A percentile compares a stretch with the other conserved stretches of the same genome.
These are phyloP conservation scores for Capsicum chinense DNA, from an alignment of 257 asterid genomes.

Conservation along the genomic window DNA sequence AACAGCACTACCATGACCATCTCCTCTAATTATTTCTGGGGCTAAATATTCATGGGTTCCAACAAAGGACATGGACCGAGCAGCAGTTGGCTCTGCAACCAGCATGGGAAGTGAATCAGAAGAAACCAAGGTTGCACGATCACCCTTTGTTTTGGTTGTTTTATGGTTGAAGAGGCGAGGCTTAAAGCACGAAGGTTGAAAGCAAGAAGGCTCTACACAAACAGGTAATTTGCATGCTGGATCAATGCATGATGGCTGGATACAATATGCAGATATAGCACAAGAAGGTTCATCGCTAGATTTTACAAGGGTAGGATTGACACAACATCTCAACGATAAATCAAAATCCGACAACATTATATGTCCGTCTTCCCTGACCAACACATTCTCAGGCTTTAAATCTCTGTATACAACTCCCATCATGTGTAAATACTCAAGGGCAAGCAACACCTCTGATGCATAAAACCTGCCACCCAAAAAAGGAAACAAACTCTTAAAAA, in stretches of 20 bases:
- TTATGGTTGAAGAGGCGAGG: conserved; percentile 74
- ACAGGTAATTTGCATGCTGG: conserved; percentile 75
- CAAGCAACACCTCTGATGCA: conserved; percentile 86
- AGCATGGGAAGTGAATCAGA: conserved; percentile 68
- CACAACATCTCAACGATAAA: conserved; percentile 75
- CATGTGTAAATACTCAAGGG: conserved; percentile 91
- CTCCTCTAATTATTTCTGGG: conserved; percentile 91
- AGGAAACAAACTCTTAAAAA: background rate
- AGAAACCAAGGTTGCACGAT: conserved; percentile 38
- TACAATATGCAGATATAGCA: conserved; percentile 70
- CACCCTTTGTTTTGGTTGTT: conserved; percentile 45
- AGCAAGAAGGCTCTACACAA: conserved; percentile 79
- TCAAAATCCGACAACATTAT: conserved; percentile 95
- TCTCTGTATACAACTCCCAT: conserved; percentile 95
- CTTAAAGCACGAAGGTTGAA: conserved; percentile 83
- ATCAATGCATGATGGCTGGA: conserved; percentile 76
- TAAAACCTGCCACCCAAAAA: conserved; percentile 62
- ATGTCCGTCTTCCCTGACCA: conserved; percentile 93
- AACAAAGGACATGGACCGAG: conserved; percentile 89
- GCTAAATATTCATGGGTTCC: conserved; percentile 96
- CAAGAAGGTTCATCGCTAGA: conserved; percentile 55
- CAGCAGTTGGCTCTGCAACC: conserved; percentile 86
- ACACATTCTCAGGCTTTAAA: conserved; percentile 88
- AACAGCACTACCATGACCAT: conserved; percentile 97
- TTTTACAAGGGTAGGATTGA: conserved; percentile 74